phyloP scores from a whole-genome alignment of 176 grass and related monocot species.

The Musa acuminata region DNA sequence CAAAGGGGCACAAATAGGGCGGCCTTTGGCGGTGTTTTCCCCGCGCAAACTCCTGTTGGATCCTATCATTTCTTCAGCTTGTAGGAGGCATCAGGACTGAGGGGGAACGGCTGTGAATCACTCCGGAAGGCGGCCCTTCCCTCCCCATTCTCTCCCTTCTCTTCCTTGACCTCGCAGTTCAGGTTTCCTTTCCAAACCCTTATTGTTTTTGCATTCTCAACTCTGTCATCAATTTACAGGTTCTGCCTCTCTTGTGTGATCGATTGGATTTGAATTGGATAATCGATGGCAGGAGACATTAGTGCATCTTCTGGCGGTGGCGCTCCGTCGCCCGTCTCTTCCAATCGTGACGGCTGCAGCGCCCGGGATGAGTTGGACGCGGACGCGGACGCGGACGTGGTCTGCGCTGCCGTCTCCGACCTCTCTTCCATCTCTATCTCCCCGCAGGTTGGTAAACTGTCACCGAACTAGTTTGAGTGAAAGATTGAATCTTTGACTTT shows the following conservation, averaged over 20 bases:
- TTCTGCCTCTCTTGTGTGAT: not conserved
- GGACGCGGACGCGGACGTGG: not conserved
- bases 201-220: not conserved
- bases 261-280: not conserved
- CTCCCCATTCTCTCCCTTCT: too few species aligned
- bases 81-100: too few species aligned
- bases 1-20: too few species aligned
- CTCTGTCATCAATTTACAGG: not conserved
- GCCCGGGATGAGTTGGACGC: slow-evolving; percentile 71
- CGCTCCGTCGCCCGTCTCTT: slow-evolving; percentile 36
- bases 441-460: slow-evolving; percentile 41
- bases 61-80: too few species aligned
- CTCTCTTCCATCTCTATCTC: slow-evolving; percentile 57
- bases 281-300: slow-evolving; percentile 42
- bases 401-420: slow-evolving; percentile 52
- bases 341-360: slow-evolving; percentile 47
- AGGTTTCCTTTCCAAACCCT: not conserved
- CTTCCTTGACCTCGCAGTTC: not conserved
- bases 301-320: slow-evolving; percentile 56
- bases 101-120: not conserved
- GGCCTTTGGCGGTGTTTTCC: too few species aligned
- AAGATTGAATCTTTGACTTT: too few species aligned
- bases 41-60: too few species aligned
- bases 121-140: not conserved
- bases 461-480: not conserved